Evolutionary conservation across 768 basidiomycete species (phyloP), one percentile per base, ranked within the genome.

Genomic region (Agaricus sinodeliciosus): DNA sequence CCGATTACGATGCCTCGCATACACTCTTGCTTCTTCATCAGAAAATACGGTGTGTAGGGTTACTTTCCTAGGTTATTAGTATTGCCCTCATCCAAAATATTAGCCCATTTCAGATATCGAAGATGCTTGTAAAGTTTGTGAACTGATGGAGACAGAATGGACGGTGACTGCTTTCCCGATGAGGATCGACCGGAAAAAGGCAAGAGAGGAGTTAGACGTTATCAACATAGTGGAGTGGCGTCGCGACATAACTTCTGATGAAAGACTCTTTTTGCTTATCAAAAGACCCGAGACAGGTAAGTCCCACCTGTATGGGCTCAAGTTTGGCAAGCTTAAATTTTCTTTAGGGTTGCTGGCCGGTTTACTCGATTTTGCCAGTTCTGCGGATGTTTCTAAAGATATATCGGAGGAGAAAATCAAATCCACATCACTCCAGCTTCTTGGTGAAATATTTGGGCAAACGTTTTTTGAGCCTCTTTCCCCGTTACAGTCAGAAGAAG

Each of bases 191-290:
- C 85, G 85, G 56, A 94, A 93, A 69, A 89, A 85, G 61, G 80
- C 84, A 9, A 75, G 92, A 47, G 84, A 89, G 64, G 94, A 98
- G 62, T 70, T 87, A 41, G 91, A 93, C 63, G 72, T 86, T 12
- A 90, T 95, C 11, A 87, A 82, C 59, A 83, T 92, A n/a, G 69
- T 95, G 27, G 90, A 93, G 69, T 94, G 91, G 88, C 69, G 72
- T 31, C 60, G 65, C 12, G 59, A 55, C 16, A 49, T 51, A 12
- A 57, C 67, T 42, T 59, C 68, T 27, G 51, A 63, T 19, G 67
- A 78, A 26, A 75, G 85, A 47, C 79, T 76, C 68, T 87, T 93
- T 63, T 67, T 96, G 6, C 79, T 96, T 54, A 77, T 87, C 54
- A 83, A 86, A 62, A 74, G 94, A 58, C 93, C 93, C 16, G 82